Evolutionary conservation across 2,329 filamentous ascomycete species (phyloP).

Genomic region (Parafenestella ontariensis): DNA sequence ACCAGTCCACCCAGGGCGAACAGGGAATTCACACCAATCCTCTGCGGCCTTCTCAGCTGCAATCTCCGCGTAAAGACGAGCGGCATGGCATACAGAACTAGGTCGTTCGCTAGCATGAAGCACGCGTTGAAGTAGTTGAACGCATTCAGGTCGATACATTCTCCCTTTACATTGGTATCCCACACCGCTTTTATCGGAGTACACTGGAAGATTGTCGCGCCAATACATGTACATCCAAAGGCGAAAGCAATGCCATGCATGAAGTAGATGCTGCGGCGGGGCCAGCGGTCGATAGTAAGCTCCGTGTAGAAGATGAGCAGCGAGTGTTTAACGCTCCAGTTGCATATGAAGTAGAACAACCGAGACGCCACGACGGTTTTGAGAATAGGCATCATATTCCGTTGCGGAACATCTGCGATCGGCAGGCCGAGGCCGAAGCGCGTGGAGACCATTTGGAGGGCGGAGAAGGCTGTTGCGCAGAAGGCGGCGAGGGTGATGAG

Average conservation of each 20-base stretch:
- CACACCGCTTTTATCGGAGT: conserved; percentile 45
- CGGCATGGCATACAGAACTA: conserved; percentile 49
- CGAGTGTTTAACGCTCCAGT: conserved; percentile 51
- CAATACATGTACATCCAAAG: conserved; percentile 44
- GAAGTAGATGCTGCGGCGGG: conserved; percentile 37
- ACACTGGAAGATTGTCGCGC: conserved; percentile 48
- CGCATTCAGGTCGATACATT: conserved; percentile 43
- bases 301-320: conserved; percentile 51
- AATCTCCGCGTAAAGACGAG: conserved; percentile 49
- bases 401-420: conserved; percentile 9
- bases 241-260: conserved; percentile 45
- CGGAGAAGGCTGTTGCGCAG: conserved; percentile 33
- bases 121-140: conserved; percentile 48
- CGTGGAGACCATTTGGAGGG: conserved; percentile 34
- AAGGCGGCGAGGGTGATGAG: conserved; percentile 33
- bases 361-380: conserved; percentile 34
- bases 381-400: conserved; percentile 14
- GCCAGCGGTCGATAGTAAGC: conserved; percentile 37
- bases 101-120: conserved; percentile 50
- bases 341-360: conserved; percentile 50
- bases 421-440: conserved; percentile 29
- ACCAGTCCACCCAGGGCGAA: conserved; percentile 45
- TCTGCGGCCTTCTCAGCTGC: conserved; percentile 38
- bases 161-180: conserved; percentile 29
- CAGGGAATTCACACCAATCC: conserved; percentile 44